Conservation (phyloP, 345 rosid genomes). For the Populus ilicifolia region DNA sequence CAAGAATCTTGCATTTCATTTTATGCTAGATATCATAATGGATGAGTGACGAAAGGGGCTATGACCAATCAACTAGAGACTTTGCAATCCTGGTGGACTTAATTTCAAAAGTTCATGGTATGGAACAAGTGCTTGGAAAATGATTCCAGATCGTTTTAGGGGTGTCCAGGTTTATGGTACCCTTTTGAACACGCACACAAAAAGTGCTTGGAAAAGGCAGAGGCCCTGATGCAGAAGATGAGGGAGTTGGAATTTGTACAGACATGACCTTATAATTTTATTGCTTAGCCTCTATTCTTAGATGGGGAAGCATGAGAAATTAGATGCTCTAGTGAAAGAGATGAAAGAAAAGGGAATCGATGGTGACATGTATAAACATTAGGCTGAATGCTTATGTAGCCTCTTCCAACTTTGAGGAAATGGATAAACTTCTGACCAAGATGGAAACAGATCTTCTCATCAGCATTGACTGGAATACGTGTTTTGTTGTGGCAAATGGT, state of each 20-base stretch:
- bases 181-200: constrained; percentile 30
- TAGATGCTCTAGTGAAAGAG: constrained; percentile 42
- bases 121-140: constrained; percentile 31
- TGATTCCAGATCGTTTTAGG: constrained; percentile 18
- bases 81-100: constrained; percentile 42
- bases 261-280: constrained; percentile 39
- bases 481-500: too few species aligned
- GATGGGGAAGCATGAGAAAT: constrained; percentile 26
- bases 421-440: too few species aligned
- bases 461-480: too few species aligned
- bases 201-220: constrained; percentile 35
- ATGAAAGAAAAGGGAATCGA: constrained; percentile 44
- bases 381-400: too few species aligned
- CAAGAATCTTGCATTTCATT: neutral
- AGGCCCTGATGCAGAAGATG: constrained; percentile 31
- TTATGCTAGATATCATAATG: neutral
- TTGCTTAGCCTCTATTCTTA: constrained; percentile 43
- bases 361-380: constrained; percentile 11
- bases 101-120: constrained; percentile 39
- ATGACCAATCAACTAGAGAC: constrained; percentile 26
- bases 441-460: too few species aligned
- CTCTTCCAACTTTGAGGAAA: too few species aligned
- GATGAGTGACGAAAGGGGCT: neutral
- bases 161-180: constrained; percentile 35
- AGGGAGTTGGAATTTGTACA: constrained; percentile 24